A percentile compares a stretch with the other conserved stretches of the same genome.
Conservation (phyloP, 2,329 filamentous ascomycete species). For the Periconia sp. region DNA sequence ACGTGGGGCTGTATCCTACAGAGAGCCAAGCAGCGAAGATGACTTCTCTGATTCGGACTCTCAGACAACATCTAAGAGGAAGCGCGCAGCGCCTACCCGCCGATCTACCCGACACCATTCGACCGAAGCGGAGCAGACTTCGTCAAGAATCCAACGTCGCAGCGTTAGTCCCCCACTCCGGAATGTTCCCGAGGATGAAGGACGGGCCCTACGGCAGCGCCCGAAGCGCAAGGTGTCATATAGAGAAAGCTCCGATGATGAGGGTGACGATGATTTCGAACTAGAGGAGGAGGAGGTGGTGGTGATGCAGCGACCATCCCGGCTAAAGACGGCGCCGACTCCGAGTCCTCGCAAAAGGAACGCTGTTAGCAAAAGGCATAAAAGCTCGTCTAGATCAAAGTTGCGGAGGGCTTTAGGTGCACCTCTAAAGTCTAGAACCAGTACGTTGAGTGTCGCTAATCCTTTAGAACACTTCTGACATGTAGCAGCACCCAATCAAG, state of each 20-base stretch:
- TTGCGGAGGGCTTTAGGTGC: conserved; percentile 28
- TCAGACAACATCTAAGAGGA: conserved; percentile 13
- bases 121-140: conserved; percentile 18
- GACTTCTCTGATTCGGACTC: conserved; percentile 29
- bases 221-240: conserved; percentile 32
- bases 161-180: conserved; percentile 7
- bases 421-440: conserved; percentile 30
- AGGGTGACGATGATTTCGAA: conserved; percentile 34
- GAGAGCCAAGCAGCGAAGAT: conserved; percentile 44
- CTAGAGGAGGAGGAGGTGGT: conserved; percentile 25
- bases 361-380: conserved; percentile 1
- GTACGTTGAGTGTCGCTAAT: conserved; percentile 6
- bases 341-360: conserved; percentile 16
- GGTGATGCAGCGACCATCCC: conserved; percentile 14
- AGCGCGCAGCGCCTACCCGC: conserved; percentile 27
- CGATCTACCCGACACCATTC: conserved; percentile 30
- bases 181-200: too few relatives aligned
- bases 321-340: conserved; percentile 9
- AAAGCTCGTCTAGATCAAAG: background rate
- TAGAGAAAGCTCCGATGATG: conserved; percentile 42
- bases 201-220: conserved; percentile 17
- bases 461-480: background rate
- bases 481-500: conserved; percentile 5
- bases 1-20: conserved; percentile 43
- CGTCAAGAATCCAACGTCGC: conserved; percentile 13